These are phyloP conservation scores for Fusarium devonianum DNA, from an alignment of 2,329 filamentous ascomycete genomes.

Conservation along the genomic window DNA sequence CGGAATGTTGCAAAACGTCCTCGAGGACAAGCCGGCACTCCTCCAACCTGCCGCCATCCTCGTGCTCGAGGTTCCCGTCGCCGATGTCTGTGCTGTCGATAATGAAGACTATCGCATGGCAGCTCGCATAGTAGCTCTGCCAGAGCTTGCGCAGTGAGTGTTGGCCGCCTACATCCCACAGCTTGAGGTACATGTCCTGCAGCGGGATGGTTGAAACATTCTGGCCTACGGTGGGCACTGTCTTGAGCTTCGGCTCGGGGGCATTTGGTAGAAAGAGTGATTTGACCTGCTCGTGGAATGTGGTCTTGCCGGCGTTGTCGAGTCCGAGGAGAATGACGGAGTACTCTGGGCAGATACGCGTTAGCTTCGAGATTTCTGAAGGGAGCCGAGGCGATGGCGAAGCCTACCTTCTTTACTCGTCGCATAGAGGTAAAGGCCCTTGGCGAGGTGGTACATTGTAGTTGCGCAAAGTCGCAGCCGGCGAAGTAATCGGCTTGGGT, in stretches of 20 bases:
- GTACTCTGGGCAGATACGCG: constrained; percentile 70
- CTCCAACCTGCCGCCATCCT: constrained; percentile 71
- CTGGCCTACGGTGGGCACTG: constrained; percentile 95
- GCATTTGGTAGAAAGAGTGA: constrained; percentile 75
- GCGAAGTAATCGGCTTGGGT: background rate
- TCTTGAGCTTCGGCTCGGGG: constrained; percentile 75
- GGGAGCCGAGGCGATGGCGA: constrained; percentile 11
- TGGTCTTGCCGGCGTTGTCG: constrained; percentile 98
- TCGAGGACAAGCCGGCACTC: constrained; percentile 92
- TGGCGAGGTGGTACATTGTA: constrained; percentile 92
- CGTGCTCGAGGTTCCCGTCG: constrained; percentile 72
- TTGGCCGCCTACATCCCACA: constrained; percentile 98
- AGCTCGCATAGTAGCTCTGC: constrained; percentile 94
- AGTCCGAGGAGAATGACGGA: constrained; percentile 95
- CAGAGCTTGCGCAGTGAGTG: constrained; percentile 87
- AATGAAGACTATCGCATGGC: constrained; percentile 97
- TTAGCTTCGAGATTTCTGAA: background rate
- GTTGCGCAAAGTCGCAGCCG: background rate
- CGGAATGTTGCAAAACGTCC: constrained; percentile 84
- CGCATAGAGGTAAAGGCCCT: constrained; percentile 91
- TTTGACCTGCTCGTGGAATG: constrained; percentile 96
- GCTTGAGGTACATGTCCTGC: constrained; percentile 95
- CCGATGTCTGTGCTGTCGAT: constrained; percentile 95
- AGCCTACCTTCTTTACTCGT: constrained; percentile 91
- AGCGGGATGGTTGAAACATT: constrained; percentile 93